Base-by-base conservation (phyloP, 805 yeast species). In the Saccharomyces mikatae region DNA sequence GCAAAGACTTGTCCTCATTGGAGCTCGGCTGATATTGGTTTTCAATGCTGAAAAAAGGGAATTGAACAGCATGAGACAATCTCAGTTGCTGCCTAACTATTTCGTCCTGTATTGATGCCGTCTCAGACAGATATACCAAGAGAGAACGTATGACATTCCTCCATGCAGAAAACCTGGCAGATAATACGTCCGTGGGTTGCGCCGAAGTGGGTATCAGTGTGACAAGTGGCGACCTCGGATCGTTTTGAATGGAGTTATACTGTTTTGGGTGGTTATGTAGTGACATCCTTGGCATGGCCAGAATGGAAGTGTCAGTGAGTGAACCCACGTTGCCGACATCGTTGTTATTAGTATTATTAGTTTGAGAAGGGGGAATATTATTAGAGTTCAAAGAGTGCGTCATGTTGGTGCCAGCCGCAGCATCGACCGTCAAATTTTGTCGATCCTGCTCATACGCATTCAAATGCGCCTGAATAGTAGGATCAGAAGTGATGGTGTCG, bases 131-230 rank as follows among this genome's bases (percentile, higher is more conserved):
- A 65, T 92, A 92, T 48, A 78, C 80, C 24, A 88, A 77, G 52
- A 92, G 72, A 32, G 92, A 84, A 57, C 84, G 82, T 54, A 90
- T 83, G 53, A 91, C 81, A 46, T 80, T 78, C 55, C 96, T 76
- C 97, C 97, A 92, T 2, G 95, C 86, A 51, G 83, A 78, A 68
- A 92, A 91, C 58, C 98, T 76, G 29, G 81, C 78, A 2, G 96
- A 92, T 56, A 92, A 74, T 4, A 87, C 80, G 54, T 91, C 97
- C 0, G 97, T 90, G 11, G 98, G 98, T 61, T 82, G 82, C 2
- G 86, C 81, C 44, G 73, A 70, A 8, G 80, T 75, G 5, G 90
- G 90, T 46, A 85, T 73, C 36, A 73, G 67, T 8, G 79, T 71
- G 1, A 69, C 64, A 29, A 80, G 65, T 0, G 85, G 84, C 50